A percentile compares a stretch with the other conserved stretches of the same genome.
Conservation (phyloP, 352 stramenopile genomes). For the Globisporangium echinulatum region DNA sequence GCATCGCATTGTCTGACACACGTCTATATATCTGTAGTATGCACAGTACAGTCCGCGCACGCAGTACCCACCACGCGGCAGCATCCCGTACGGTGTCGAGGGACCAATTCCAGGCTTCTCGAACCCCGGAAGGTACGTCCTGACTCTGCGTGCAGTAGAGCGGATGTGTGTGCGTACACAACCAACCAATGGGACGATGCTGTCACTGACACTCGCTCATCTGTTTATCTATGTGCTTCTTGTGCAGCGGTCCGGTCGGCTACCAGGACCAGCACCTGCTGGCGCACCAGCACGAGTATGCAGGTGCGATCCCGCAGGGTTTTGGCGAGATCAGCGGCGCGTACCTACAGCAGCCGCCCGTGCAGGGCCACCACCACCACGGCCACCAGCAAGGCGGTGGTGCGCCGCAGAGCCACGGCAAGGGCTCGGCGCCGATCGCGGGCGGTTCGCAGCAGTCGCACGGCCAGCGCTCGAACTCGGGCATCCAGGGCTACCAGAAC, state of each 20-base stretch:
- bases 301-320: constrained; percentile 59
- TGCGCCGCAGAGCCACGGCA: constrained; percentile 58
- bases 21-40: constrained; percentile 23
- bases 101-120: constrained; percentile 75
- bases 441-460: constrained; percentile 40
- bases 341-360: constrained; percentile 61
- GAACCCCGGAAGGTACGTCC: constrained; percentile 45
- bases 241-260: constrained; percentile 45
- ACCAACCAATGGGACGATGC: background rate
- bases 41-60: constrained; percentile 82
- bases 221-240: constrained; percentile 3
- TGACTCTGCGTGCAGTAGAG: background rate
- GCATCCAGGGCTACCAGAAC: constrained; percentile 57
- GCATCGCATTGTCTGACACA: constrained; percentile 14
- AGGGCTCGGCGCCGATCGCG: constrained; percentile 33
- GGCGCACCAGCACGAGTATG: constrained; percentile 76
- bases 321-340: constrained; percentile 79
- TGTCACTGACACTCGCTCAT: constrained; percentile 1
- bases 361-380: constrained; percentile 49
- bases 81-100: constrained; percentile 79
- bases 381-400: constrained; percentile 45
- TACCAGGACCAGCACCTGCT: constrained; percentile 85
- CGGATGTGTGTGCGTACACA: background rate
- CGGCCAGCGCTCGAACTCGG: constrained; percentile 45
- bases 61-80: constrained; percentile 79